These are phyloP conservation scores for Aspergillus egyptiacus DNA, from an alignment of 495 filamentous ascomycete genomes.

Conservation along the genomic window DNA sequence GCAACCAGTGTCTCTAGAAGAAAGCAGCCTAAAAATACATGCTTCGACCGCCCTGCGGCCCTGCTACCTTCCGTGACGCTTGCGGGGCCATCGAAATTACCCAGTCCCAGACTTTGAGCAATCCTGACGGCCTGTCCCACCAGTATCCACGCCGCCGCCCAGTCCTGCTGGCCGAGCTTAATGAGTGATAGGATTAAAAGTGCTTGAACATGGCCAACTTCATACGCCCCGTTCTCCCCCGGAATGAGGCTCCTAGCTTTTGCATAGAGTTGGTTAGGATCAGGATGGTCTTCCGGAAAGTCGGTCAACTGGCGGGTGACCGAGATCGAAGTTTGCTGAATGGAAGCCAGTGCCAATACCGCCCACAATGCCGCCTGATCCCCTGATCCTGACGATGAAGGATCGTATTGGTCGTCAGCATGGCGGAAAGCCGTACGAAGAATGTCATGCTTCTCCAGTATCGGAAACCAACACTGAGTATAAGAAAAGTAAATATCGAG, in stretches of 20 bases:
- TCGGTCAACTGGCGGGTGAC: constrained; percentile 23
- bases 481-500: constrained; percentile 70
- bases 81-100: constrained; percentile 19
- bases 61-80: constrained; percentile 18
- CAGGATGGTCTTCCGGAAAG: constrained; percentile 14
- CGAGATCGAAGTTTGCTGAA: constrained; percentile 44
- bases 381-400: constrained; percentile 36
- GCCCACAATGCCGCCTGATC: constrained; percentile 61
- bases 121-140: constrained; percentile 55
- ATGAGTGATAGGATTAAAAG: constrained; percentile 55
- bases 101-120: constrained; percentile 41
- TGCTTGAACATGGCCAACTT: constrained; percentile 57
- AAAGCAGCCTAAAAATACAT: constrained; percentile 57
- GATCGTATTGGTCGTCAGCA: constrained; percentile 32
- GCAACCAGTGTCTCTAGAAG: constrained; percentile 59
- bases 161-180: constrained; percentile 50
- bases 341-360: constrained; percentile 47
- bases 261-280: constrained; percentile 41
- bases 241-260: constrained; percentile 54
- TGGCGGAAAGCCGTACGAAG: constrained; percentile 44
- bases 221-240: constrained; percentile 43
- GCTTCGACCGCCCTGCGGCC: constrained; percentile 33
- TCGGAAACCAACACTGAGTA: constrained; percentile 69
- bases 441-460: constrained; percentile 63
- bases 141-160: constrained; percentile 52